Conservation (phyloP, 1,284 basidiomycete genomes). For the Apiotrichum mycotoxinovorans region DNA sequence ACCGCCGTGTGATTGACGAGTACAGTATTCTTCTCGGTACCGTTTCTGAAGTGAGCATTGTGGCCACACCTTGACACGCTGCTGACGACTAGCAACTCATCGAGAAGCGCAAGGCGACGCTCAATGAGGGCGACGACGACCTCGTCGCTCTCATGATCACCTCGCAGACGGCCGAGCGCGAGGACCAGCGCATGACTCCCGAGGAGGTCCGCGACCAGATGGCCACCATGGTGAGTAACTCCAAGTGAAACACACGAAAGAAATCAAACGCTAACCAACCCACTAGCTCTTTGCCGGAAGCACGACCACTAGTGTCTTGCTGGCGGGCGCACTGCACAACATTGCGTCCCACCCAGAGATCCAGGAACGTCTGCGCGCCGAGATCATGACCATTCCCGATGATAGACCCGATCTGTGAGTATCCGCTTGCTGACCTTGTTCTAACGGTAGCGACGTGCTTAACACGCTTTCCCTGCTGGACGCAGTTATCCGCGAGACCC, state of each 20-base stretch:
- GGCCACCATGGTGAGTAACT: constrained; percentile 59
- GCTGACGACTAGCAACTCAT: background rate
- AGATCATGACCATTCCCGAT: constrained; percentile 45
- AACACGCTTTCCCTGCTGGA: constrained; percentile 56
- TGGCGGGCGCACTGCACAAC: constrained; percentile 65
- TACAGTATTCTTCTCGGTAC: background rate
- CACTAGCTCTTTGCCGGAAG: constrained; percentile 57
- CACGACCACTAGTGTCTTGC: constrained; percentile 64
- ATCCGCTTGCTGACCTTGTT: background rate
- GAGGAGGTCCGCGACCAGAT: constrained; percentile 69
- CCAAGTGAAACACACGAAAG: constrained; percentile 51
- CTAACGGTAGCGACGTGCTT: constrained; percentile 35
- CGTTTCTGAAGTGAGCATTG: background rate
- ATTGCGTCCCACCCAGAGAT: constrained; percentile 56
- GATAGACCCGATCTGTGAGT: constrained; percentile 23
- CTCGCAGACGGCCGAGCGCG: constrained; percentile 57
- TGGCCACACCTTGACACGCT: background rate
- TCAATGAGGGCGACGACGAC: constrained; percentile 41
- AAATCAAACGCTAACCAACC: constrained; percentile 37
- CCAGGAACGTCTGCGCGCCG: constrained; percentile 58
- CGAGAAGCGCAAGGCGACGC: constrained; percentile 29
- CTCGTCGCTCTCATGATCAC: constrained; percentile 44
- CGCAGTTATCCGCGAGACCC: constrained; percentile 61
- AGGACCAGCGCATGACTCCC: constrained; percentile 59
- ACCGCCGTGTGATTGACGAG: constrained; percentile 3